These are phyloP conservation scores for Fusarium stilboides DNA, from an alignment of 2,329 filamentous ascomycete genomes.

Conservation along the genomic window DNA sequence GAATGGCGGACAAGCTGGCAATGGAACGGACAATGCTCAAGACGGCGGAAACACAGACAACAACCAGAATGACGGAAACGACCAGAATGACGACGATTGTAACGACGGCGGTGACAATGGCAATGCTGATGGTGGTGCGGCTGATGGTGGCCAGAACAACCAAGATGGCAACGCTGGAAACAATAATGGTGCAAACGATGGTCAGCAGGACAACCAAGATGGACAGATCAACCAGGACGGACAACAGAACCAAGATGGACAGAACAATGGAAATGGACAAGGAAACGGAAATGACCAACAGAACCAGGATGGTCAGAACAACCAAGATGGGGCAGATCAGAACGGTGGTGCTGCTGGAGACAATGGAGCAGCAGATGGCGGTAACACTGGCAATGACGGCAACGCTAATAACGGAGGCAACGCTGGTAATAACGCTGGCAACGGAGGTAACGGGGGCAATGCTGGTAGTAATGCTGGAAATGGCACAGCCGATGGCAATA, in stretches of 20 bases:
- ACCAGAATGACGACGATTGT: background rate
- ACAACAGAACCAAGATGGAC: background rate
- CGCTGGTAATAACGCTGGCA: background rate
- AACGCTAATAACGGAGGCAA: conserved; percentile 7
- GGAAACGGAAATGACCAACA: background rate
- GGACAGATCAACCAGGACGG: background rate
- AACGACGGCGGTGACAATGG: conserved; percentile 2
- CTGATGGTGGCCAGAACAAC: background rate
- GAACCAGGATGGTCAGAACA: conserved; percentile 5
- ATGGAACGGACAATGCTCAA: background rate
- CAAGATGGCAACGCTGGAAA: background rate
- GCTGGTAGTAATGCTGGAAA: conserved; percentile 52
- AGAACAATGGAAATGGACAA: conserved; percentile 7
- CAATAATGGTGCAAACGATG: background rate
- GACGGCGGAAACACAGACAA: background rate
- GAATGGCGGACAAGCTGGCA: background rate
- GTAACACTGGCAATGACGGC: background rate
- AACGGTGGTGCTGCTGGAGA: background rate
- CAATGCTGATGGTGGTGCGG: conserved; percentile 1
- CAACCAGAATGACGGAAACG: conserved; percentile 7
- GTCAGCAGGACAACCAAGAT: background rate
- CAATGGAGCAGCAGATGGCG: no score
- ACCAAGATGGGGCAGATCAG: background rate
- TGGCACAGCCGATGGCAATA: conserved; percentile 49
- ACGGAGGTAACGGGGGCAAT: conserved; percentile 47